phyloP scores from a whole-genome alignment of 2,329 filamentous ascomycete species.

The Cryphonectria radicalis region DNA sequence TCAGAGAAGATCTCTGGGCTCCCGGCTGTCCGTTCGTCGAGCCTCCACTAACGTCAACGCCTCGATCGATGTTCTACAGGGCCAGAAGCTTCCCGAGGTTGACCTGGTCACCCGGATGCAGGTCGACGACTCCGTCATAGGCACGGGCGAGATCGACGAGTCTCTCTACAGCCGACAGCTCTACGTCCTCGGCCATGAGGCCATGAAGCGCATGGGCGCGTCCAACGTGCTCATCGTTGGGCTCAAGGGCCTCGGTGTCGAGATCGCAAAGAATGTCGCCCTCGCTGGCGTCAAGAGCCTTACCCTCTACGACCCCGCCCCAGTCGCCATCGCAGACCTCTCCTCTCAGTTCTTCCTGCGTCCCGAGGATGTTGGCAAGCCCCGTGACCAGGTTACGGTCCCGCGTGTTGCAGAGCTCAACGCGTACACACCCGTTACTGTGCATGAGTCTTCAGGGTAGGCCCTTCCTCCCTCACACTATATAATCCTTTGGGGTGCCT shows the following conservation, averaged over 20 bases:
- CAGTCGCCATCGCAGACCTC: constrained; percentile 82
- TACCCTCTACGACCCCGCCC: constrained; percentile 87
- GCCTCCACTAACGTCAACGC: constrained; percentile 28
- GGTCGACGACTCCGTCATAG: constrained; percentile 63
- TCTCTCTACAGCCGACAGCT: constrained; percentile 76
- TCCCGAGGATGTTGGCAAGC: constrained; percentile 86
- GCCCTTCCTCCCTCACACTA: background rate
- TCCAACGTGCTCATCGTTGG: constrained; percentile 94
- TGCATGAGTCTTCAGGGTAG: constrained; percentile 68
- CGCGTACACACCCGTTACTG: constrained; percentile 87
- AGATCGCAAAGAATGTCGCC: constrained; percentile 98
- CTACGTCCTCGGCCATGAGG: constrained; percentile 73
- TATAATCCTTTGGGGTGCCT: background rate
- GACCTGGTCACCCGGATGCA: constrained; percentile 68
- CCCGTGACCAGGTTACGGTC: constrained; percentile 82
- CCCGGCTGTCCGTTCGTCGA: background rate
- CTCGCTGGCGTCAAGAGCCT: constrained; percentile 97
- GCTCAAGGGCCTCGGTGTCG: constrained; percentile 90
- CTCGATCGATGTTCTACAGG: constrained; percentile 40
- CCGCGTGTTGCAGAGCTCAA: constrained; percentile 94
- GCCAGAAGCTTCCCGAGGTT: constrained; percentile 59
- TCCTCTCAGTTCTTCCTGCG: constrained; percentile 98
- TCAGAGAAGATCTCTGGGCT: background rate
- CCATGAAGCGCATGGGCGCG: constrained; percentile 98
- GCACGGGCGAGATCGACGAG: constrained; percentile 68